These are phyloP conservation scores for Cardamine chenopodiifolia DNA, from an alignment of 345 rosid species.

Conservation along the genomic window DNA sequence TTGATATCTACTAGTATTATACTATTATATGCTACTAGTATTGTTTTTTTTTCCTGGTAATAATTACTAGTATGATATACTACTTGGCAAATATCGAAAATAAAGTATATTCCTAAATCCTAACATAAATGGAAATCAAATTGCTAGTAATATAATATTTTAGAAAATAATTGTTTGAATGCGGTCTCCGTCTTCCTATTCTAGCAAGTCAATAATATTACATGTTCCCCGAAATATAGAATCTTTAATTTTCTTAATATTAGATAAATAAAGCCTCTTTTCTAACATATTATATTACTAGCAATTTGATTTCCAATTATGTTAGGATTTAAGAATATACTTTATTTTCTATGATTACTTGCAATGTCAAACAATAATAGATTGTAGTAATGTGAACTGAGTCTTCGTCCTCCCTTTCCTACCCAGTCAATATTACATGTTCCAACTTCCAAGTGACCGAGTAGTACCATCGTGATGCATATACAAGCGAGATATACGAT, in stretches of 20 bases:
- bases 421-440: constrained; percentile 32
- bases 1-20: not conserved
- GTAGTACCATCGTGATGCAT: constrained; percentile 1
- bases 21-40: not conserved
- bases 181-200: not conserved
- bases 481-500: not conserved
- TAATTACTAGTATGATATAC: not conserved
- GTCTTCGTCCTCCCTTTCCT: constrained; percentile 30
- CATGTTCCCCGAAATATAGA: not conserved
- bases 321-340: not conserved
- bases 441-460: constrained; percentile 27
- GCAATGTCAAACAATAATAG: constrained; percentile 29
- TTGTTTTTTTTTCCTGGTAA: not conserved
- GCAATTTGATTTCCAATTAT: constrained; percentile 24
- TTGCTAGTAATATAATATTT: no score
- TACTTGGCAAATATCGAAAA: not conserved
- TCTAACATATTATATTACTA: not conserved
- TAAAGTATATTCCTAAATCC: no score
- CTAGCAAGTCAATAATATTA: constrained; percentile 20
- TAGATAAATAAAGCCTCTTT: not conserved
- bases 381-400: constrained; percentile 1
- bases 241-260: not conserved
- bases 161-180: not conserved
- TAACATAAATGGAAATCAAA: no score
- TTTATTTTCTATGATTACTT: constrained; percentile 13